Conservation (phyloP, 371 early-diverging fungal genomes). For the Lichtheimia corymbifera region DNA sequence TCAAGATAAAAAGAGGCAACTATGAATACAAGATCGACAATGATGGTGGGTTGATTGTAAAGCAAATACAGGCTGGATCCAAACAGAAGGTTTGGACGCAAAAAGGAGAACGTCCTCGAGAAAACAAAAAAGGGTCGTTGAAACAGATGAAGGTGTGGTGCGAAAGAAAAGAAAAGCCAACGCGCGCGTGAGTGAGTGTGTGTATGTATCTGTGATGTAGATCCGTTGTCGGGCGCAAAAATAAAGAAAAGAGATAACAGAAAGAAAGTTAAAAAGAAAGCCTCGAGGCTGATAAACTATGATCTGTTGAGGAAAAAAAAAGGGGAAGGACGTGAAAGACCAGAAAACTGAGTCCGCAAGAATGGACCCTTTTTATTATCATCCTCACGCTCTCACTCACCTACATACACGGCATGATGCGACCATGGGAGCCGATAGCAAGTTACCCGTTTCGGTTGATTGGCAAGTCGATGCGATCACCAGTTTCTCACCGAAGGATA, state of each 20-base stretch:
- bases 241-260: constrained; percentile 13
- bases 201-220: too few species aligned
- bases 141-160: background rate
- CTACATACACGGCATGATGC: constrained; percentile 16
- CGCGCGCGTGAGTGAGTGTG: too few species aligned
- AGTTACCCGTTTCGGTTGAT: too few species aligned
- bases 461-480: too few species aligned
- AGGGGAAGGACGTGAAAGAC: constrained; percentile 16
- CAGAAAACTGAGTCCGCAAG: constrained; percentile 9
- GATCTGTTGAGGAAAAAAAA: constrained; percentile 11
- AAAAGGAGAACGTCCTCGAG: background rate
- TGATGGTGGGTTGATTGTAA: constrained; percentile 4
- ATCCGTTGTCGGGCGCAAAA: too few species aligned
- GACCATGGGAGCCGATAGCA: constrained; percentile 1
- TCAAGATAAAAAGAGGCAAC: constrained; percentile 9
- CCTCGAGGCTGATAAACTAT: too few species aligned
- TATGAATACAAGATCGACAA: constrained; percentile 11
- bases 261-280: constrained; percentile 13
- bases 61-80: constrained; percentile 12
- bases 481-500: background rate
- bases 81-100: constrained; percentile 14
- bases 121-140: background rate
- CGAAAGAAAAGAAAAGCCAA: too few species aligned
- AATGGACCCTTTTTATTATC: constrained; percentile 19
- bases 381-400: background rate